Base-by-base conservation (phyloP, 2,329 filamentous ascomycete genomes). In the Alternaria novae-zelandiae region DNA sequence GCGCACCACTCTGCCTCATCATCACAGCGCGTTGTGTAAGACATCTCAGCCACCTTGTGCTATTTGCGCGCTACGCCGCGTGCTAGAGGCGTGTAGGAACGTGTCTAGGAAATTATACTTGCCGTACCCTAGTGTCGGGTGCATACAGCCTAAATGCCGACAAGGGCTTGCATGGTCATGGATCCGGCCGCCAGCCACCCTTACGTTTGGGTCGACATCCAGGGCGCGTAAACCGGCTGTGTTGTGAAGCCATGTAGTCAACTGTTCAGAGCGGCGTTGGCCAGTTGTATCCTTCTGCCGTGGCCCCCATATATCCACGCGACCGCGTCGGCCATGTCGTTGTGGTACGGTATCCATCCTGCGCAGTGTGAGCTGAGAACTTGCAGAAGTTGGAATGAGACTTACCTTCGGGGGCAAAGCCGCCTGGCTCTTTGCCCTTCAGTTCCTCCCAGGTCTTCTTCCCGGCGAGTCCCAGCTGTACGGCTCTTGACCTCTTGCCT, bases 221-320 rank as follows among this genome's bases (percentile, higher is more conserved):
- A 59, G 28, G 55, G 60, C 20, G 43, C 49, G 20, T 63, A 53
- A 20, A 59, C 28, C 6, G 59, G 59, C 25, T 54, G 50, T 28
- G 56, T 63, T 32, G 50, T 63, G 60, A 59, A 63, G 26, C 44
- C 49, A 50, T 59, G 60, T 59, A 67, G 62, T 70, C 64, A 69
- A 49, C 66, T 63, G 43, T 57, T 50, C 36, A 76, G 65, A 9
- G 76, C 77, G 11, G 68, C 59, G 28, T 73, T 69, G 13, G 77
- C 76, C 20, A 78, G 63, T 45, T 77, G 71, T 68, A 74, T 74
- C 23, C 77, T 66, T 50, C 74, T 65, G 4, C 73, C 71, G 67
- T 71, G 76, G 9, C 76, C 77, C 6, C 76, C 76, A 55, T 79
- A 79, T 12, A 79, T 67, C 77, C 77, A 79, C 3, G 73, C 74